Evolutionary conservation across 2,329 filamentous ascomycete genomes (phyloP), one percentile per base, ranked within the genome.

Genomic region (Pleurostoma richardsiae): DNA sequence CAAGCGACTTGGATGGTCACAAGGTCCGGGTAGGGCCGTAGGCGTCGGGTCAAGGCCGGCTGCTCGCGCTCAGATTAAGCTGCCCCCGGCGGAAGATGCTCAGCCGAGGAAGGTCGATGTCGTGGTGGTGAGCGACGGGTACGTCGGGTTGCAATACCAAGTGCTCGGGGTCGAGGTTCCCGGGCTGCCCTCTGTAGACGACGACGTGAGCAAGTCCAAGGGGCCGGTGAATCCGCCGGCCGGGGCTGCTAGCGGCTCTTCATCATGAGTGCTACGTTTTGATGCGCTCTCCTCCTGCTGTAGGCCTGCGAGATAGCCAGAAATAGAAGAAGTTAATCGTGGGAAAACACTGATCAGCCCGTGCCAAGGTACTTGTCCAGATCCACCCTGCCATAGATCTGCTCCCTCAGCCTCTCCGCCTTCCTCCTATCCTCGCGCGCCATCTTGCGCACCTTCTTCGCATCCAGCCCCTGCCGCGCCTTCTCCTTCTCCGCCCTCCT

Each of bases 91-190:
- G 6, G 60, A 56, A 4, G 53, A 59, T 6, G 67, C 64, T 4
- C 69, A 72, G 52, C 74, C 70, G 10, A 80, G 82, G 57, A 86
- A 77, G 61, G 66, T 95, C 7, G 85, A 90, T 59, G 77, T 96
- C 3, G 63, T 79, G 51, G 82, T 96, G 3, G 72, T 94, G 19
- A 97, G 92, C 65, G 94, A 97, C 73, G 83, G 83, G 11, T 97
- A 97, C 66, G 72, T 90, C 31, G 89, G 87, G 0, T 81, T 97
- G 75, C 72, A 79, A 60, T 72, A 80, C 50, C 62, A 64, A 28
- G 49, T 77, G 1, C 49, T 67, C 36, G 73, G 71, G 2, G 69
- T 82, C 0, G 71, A 77, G 27, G 66, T 82, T n/a, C 79, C 79
- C 19, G 68, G 65, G 30, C 58, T 67, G 45, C 76, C 77, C 3